phyloP scores from a whole-genome alignment of 2,329 filamentous ascomycete species.

The Hawksworthiomyces lignivorus region DNA sequence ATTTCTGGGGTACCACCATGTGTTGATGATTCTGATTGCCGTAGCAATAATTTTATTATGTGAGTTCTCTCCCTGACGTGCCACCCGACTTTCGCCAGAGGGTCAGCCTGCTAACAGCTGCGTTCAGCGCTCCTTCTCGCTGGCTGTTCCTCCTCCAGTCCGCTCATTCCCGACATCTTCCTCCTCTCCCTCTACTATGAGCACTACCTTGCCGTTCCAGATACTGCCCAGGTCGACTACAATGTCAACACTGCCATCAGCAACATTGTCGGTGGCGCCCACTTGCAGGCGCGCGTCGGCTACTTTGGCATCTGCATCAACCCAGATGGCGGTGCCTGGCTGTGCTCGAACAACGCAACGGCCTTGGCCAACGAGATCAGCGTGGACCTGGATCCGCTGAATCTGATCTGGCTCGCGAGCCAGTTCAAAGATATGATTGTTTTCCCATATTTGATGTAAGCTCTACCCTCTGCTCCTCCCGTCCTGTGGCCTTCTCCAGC shows the following conservation, averaged over 20 bases:
- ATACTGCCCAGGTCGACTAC: slow-evolving; percentile 84
- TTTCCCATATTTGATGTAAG: slow-evolving; percentile 91
- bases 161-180: slow-evolving; percentile 91
- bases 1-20: slow-evolving; percentile 69
- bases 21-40: slow-evolving; percentile 95
- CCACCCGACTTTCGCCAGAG: no score
- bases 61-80: slow-evolving; percentile 43
- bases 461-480: slow-evolving; percentile 14
- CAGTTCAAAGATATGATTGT: slow-evolving; percentile 99
- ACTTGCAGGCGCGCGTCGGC: slow-evolving; percentile 83
- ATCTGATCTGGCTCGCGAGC: slow-evolving; percentile 91
- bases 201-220: slow-evolving; percentile 71
- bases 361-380: slow-evolving; percentile 81
- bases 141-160: slow-evolving; percentile 94
- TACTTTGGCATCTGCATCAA: slow-evolving; percentile 98
- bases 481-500: neutral
- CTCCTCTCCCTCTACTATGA: slow-evolving; percentile 97
- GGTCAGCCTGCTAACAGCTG: slow-evolving; percentile 3
- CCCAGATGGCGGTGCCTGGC: slow-evolving; percentile 79
- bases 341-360: slow-evolving; percentile 96
- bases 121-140: slow-evolving; percentile 75
- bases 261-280: slow-evolving; percentile 80
- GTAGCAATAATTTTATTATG: slow-evolving; percentile 90
- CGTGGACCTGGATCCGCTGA: slow-evolving; percentile 89
- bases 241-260: slow-evolving; percentile 76